phyloP scores from a whole-genome alignment of 2,329 filamentous ascomycete species.

The Aspergillus fumigatus region DNA sequence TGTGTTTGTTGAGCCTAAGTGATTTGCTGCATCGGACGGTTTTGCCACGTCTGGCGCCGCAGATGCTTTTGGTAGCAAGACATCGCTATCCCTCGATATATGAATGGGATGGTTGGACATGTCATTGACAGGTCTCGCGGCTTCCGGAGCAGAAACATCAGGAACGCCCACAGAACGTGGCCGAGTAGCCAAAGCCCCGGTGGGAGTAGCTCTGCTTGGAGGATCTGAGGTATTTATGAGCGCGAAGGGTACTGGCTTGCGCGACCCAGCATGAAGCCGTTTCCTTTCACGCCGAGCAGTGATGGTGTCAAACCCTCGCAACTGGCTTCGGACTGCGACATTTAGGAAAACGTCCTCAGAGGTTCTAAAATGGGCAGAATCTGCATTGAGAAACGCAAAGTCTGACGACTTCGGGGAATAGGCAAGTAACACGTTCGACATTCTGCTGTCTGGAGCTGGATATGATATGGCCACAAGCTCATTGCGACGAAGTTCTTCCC shows the following conservation, averaged over 20 bases:
- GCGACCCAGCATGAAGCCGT: neutral
- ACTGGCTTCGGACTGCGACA: slow-evolving; percentile 17
- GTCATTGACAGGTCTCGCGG: neutral
- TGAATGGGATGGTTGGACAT: neutral
- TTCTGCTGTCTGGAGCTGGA: slow-evolving; percentile 8
- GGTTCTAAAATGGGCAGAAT: neutral
- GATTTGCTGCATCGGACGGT: neutral
- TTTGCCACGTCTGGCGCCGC: neutral
- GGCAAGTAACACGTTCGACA: slow-evolving; percentile 21
- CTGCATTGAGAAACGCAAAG: slow-evolving; percentile 23
- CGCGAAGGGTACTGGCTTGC: neutral
- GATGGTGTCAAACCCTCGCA: slow-evolving; percentile 11
- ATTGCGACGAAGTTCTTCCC: slow-evolving; percentile 21
- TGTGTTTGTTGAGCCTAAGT: neutral
- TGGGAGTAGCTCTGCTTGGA: neutral
- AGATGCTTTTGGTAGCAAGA: neutral
- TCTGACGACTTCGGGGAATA: slow-evolving; percentile 23
- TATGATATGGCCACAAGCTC: slow-evolving; percentile 29
- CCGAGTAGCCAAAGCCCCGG: neutral
- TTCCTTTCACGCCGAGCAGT: neutral
- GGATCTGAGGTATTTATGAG: neutral
- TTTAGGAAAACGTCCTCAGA: slow-evolving; percentile 13
- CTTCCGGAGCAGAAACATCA: neutral
- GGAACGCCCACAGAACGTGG: neutral
- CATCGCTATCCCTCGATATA: neutral